These are phyloP conservation scores for Xylariaceae sp. DNA, from an alignment of 2,329 filamentous ascomycete genomes.

Conservation along the genomic window DNA sequence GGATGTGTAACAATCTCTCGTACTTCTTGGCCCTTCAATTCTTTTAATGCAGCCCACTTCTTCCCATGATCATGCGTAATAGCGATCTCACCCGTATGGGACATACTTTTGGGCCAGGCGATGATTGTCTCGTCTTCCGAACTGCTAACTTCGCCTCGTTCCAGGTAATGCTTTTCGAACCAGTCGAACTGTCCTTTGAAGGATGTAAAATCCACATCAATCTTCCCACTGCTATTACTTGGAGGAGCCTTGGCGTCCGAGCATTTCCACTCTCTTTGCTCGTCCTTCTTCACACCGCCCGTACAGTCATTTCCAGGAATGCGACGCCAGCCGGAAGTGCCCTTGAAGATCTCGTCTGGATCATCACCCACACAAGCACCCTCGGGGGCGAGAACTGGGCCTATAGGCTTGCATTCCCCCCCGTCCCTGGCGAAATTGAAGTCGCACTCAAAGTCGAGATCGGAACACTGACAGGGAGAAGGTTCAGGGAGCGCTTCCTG, in stretches of 20 bases:
- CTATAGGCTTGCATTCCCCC: slow-evolving; percentile 64
- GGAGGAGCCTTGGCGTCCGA: slow-evolving; percentile 51
- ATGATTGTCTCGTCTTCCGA: slow-evolving; percentile 70
- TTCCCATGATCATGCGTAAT: slow-evolving; percentile 86
- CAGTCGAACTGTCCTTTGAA: slow-evolving; percentile 57
- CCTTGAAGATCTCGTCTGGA: slow-evolving; percentile 70
- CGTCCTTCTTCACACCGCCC: slow-evolving; percentile 62
- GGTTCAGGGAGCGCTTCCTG: slow-evolving; percentile 68
- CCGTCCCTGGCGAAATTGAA: slow-evolving; percentile 78
- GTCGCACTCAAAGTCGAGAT: slow-evolving; percentile 91
- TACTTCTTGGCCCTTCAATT: slow-evolving; percentile 67
- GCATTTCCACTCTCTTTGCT: slow-evolving; percentile 72
- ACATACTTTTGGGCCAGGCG: slow-evolving; percentile 45
- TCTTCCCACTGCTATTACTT: slow-evolving; percentile 59
- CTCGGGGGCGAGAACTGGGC: slow-evolving; percentile 61
- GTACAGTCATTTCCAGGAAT: slow-evolving; percentile 80
- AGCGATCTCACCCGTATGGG: slow-evolving; percentile 54
- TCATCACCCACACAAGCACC: slow-evolving; percentile 65
- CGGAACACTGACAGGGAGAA: slow-evolving; percentile 75
- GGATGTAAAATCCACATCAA: slow-evolving; percentile 54
- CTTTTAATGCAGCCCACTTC: slow-evolving; percentile 62
- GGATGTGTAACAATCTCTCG: slow-evolving; percentile 69
- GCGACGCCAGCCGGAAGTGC: slow-evolving; percentile 84
- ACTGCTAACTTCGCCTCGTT: slow-evolving; percentile 62
- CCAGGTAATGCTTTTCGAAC: slow-evolving; percentile 69